A percentile compares a stretch with the other conserved stretches of the same genome.
Conservation (phyloP, 108 stramenopile species). For the Nitzschia sp. region DNA sequence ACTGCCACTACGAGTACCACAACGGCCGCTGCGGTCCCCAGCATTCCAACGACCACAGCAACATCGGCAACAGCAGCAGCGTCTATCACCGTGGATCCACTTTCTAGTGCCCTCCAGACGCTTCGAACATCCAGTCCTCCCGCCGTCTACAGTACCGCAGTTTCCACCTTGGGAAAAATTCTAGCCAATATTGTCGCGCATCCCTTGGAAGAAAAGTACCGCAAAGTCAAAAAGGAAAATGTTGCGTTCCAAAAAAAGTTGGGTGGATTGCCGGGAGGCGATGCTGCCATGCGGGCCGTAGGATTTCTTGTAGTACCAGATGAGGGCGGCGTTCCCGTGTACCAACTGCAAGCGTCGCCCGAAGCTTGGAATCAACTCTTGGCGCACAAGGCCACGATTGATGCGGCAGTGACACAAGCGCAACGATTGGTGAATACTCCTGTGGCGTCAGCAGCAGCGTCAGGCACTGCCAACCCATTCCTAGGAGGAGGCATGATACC, state of each 20-base stretch:
- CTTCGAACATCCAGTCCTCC: constrained; percentile 45
- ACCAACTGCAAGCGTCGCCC: constrained; percentile 59
- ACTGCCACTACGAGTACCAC: constrained; percentile 7
- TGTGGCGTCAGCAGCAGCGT: constrained; percentile 16
- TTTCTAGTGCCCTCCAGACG: constrained; percentile 46
- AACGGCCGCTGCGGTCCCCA: constrained; percentile 1
- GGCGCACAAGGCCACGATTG: constrained; percentile 42
- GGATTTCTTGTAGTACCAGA: constrained; percentile 51
- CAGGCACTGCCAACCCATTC: background rate
- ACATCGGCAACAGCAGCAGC: constrained; percentile 20
- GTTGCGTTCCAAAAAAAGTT: constrained; percentile 71
- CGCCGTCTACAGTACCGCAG: constrained; percentile 49
- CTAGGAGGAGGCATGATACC: constrained; percentile 8
- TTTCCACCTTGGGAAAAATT: constrained; percentile 67
- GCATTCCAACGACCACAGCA: constrained; percentile 22
- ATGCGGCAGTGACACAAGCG: constrained; percentile 29
- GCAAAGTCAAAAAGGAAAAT: constrained; percentile 71
- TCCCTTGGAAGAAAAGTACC: constrained; percentile 90
- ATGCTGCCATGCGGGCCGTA: constrained; percentile 51
- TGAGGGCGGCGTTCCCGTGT: constrained; percentile 38
- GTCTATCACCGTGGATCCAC: constrained; percentile 23
- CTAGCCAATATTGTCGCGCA: constrained; percentile 64
- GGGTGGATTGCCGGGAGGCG: constrained; percentile 59
- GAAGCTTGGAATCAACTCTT: constrained; percentile 74
- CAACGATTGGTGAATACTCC: constrained; percentile 26